Evolutionary conservation across 1,284 basidiomycete species (phyloP).

Genomic region (Neolentinus lepideus): DNA sequence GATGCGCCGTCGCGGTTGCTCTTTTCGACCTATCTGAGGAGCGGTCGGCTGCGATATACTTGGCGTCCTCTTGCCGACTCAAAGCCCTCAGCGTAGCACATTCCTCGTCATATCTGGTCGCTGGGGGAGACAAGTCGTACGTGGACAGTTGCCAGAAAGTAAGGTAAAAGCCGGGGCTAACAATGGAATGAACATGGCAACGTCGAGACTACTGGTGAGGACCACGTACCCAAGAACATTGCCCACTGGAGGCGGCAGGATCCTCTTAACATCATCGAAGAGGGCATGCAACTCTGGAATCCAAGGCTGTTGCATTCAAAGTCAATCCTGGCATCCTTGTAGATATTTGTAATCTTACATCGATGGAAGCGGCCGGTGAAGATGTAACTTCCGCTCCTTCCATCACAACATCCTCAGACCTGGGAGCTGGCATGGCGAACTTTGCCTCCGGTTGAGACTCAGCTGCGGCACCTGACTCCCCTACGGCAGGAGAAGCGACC

Average conservation of each 20-base stretch:
- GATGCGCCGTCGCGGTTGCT: slow-evolving; percentile 46
- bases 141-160: slow-evolving; percentile 94
- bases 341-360: background rate
- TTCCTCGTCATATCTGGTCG: slow-evolving; percentile 64
- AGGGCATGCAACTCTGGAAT: slow-evolving; percentile 59
- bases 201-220: background rate
- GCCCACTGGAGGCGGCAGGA: slow-evolving; percentile 57
- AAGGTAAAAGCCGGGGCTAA: slow-evolving; percentile 81
- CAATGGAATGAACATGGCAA: slow-evolving; percentile 7
- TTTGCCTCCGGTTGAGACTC: slow-evolving; percentile 29
- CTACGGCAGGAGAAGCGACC: slow-evolving; percentile 49
- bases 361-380: slow-evolving; percentile 8
- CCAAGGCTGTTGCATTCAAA: slow-evolving; percentile 56
- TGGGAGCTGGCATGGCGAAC: slow-evolving; percentile 20
- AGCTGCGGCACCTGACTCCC: slow-evolving; percentile 22
- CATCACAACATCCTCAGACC: slow-evolving; percentile 46
- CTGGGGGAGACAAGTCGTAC: slow-evolving; percentile 78
- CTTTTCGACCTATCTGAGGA: slow-evolving; percentile 55
- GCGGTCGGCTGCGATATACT: slow-evolving; percentile 52
- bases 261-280: slow-evolving; percentile 64
- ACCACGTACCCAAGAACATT: slow-evolving; percentile 64
- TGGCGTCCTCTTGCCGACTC: slow-evolving; percentile 55
- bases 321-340: background rate
- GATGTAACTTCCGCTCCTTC: slow-evolving; percentile 19
- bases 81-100: slow-evolving; percentile 46